Evolutionary conservation across 148 eudicot species (phyloP), one percentile per base, ranked within the genome.

Genomic region (Limonium bicolor): DNA sequence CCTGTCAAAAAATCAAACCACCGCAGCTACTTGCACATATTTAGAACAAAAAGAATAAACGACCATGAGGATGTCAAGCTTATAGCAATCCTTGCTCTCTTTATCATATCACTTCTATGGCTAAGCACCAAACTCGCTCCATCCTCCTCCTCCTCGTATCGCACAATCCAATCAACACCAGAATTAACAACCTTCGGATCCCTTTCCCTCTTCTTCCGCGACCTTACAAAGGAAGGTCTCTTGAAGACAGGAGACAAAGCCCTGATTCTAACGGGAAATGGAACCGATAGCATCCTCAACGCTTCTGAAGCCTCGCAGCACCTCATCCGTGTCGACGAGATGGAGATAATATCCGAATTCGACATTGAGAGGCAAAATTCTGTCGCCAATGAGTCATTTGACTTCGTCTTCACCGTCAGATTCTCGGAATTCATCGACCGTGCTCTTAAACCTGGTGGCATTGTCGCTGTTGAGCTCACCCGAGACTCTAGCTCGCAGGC

Each of bases 141-240:
- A n/a, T n/a, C n/a, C n/a, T n/a, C n/a, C n/a, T n/a, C n/a, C n/a
- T n/a, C n/a, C n/a, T n/a, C n/a, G n/a, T n/a, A n/a, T n/a, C n/a
- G n/a, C n/a, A n/a, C n/a, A n/a, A n/a, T n/a, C n/a, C n/a, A n/a
- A n/a, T n/a, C n/a, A n/a, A n/a, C n/a, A n/a, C n/a, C n/a, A n/a
- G n/a, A n/a, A n/a, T n/a, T n/a, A n/a, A n/a, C n/a, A n/a, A n/a
- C n/a, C n/a, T 13, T 46, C 0, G 61, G 45, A 11, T 29, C 47
- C 6, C 29, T 70, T 40, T 62, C 67, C 0, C 45, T 62, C 39
- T 39, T 76, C 20, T 49, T 72, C 20, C 65, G 41, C 16, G 82
- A 76, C 36, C 46, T 76, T 4, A 55, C 54, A 4, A 71, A 71
- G 16, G 69, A 76, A 58, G 78, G 82, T 7, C 47, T 71, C 10